phyloP scores from a whole-genome alignment of 495 filamentous ascomycete genomes.

The Staphylotrichum longicolle region DNA sequence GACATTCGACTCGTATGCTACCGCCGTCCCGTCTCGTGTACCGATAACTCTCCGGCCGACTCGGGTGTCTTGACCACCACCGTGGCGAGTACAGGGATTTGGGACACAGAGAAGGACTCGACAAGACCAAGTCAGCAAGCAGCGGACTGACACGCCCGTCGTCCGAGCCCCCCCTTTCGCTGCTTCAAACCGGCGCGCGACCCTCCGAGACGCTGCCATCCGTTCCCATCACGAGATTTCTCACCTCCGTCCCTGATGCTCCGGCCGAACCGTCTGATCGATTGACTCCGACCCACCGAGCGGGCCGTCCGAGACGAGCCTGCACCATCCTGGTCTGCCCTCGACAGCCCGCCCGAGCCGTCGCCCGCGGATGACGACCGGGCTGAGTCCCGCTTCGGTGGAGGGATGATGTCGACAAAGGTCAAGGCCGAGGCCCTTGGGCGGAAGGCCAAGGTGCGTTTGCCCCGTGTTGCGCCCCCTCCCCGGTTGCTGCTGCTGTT shows the following conservation, averaged over 20 bases:
- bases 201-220: not conserved
- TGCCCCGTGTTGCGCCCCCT: not conserved
- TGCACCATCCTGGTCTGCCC: no score
- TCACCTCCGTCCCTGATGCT: not conserved
- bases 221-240: not conserved
- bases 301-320: not conserved
- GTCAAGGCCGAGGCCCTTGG: conserved; percentile 84
- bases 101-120: no score
- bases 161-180: no score
- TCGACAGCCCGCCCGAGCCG: not conserved
- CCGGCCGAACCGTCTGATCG: not conserved
- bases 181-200: not conserved
- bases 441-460: conserved; percentile 86
- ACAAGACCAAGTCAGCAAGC: no score
- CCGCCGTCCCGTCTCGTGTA: no score
- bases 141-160: no score
- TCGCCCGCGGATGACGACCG: conserved; percentile 29
- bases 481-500: no score
- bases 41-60: no score
- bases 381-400: conserved; percentile 24
- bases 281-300: conserved; percentile 3
- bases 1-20: no score
- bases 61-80: no score
- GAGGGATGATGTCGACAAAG: conserved; percentile 61
- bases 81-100: no score